Evolutionary conservation across 352 stramenopile species (phyloP), one percentile per base, ranked within the genome.

Genomic region (Thalassiosira mediterranea): DNA sequence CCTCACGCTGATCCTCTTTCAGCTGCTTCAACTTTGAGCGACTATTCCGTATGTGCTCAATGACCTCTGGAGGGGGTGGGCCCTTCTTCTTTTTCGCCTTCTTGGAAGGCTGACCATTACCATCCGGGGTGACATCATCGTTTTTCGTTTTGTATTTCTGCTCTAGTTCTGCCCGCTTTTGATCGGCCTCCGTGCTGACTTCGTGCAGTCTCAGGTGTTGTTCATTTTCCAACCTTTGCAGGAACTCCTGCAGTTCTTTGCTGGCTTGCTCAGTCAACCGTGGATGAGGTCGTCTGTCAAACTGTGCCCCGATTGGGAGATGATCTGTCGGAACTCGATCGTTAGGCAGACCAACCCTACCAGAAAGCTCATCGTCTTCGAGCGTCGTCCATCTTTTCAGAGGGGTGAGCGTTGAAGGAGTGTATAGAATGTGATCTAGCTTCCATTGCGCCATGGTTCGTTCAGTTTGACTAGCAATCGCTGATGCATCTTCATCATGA

Each of bases 391-490:
- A 81, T 70, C 59, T 53, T 23, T 23, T 25, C 8, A 65, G 0
- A 26, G 57, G 59, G 8, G 48, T 21, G 0, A 81, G 48, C n/a
- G 60, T 69, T 13, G 54, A 25, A 10, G 68, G 38, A 10, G 76
- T 79, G 57, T 81, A 84, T 8, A 84, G 13, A 26, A 84, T 75
- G 47, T 84, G 76, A 68, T 84, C 76, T 23, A 84, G 31, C 17
- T 64, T 52, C 76, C 76, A 84, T 34, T 79, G 61, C 10, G 37
- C 59, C 68, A 83, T 72, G 29, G 26, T 46, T 34, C 52, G 4
- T 46, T n/a, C 58, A 17, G 15, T 51, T 21, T 3, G 17, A 21
- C 11, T 51, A 37, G 53, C 5, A 19, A 32, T 54, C 19, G 38
- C 21, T 37, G 29, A 40, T 15, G 26, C 44, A 17, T 68, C 63